Conservation (phyloP, 768 basidiomycete genomes). For the Suillus discolor region DNA sequence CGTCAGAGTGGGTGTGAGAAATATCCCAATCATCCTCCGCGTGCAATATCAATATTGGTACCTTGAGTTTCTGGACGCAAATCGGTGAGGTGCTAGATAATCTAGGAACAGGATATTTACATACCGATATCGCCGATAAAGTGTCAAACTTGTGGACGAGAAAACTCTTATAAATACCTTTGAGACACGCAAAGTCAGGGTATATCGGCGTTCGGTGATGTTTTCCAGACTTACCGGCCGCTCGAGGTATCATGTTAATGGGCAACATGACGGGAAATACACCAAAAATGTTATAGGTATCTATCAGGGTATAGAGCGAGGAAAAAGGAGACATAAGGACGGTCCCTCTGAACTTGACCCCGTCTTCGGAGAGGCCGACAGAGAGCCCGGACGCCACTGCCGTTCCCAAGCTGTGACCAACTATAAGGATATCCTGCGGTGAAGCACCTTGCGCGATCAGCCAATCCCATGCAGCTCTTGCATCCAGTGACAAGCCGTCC, state of each 20-base stretch:
- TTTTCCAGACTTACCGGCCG: constrained; percentile 53
- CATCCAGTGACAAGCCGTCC: constrained; percentile 70
- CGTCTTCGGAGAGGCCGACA: constrained; percentile 49
- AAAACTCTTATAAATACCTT: constrained; percentile 58
- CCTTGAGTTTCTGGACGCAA: constrained; percentile 56
- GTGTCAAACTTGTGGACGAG: constrained; percentile 66
- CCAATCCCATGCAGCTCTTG: constrained; percentile 82
- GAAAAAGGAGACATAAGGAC: constrained; percentile 62
- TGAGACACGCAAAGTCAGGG: constrained; percentile 4
- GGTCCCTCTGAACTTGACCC: constrained; percentile 44
- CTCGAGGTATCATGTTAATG: constrained; percentile 60
- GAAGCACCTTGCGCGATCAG: constrained; percentile 58
- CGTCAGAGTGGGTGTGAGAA: constrained; percentile 64
- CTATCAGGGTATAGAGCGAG: constrained; percentile 58
- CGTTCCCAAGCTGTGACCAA: constrained; percentile 91
- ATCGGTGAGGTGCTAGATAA: background rate
- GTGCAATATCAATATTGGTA: constrained; percentile 73
- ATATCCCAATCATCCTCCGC: constrained; percentile 78
- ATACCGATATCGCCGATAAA: constrained; percentile 58
- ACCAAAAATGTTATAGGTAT: constrained; percentile 68
- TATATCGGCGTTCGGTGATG: background rate
- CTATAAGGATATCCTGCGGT: constrained; percentile 63
- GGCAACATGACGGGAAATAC: constrained; percentile 74
- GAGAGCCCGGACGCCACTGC: constrained; percentile 63
- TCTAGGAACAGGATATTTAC: constrained; percentile 21